Conservation (phyloP, 371 early-diverging fungal species). For the Apophysomyces ossiformis region DNA sequence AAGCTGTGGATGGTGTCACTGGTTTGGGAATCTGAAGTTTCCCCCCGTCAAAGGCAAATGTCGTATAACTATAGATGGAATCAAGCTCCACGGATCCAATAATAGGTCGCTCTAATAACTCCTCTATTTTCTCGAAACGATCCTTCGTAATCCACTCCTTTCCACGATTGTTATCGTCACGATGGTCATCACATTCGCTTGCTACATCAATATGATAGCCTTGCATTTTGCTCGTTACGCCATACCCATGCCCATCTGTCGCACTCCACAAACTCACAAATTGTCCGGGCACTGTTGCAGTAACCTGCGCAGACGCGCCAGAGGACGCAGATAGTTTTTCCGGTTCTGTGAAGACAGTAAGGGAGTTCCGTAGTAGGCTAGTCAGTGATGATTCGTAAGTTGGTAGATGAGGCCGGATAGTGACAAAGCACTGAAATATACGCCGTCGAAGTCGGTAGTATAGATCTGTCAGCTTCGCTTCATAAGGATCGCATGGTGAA, state of each 20-base stretch:
- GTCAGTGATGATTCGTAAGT: slow-evolving; percentile 70
- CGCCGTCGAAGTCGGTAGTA: slow-evolving; percentile 68
- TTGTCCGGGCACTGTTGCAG: slow-evolving; percentile 58
- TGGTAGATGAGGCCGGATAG: slow-evolving; percentile 63
- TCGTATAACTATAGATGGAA: slow-evolving; percentile 59
- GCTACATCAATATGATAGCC: slow-evolving; percentile 59
- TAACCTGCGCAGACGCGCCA: slow-evolving; percentile 56
- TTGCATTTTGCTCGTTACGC: slow-evolving; percentile 66
- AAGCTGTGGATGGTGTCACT: slow-evolving; percentile 44
- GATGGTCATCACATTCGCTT: slow-evolving; percentile 36
- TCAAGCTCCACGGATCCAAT: slow-evolving; percentile 67
- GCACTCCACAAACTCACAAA: slow-evolving; percentile 63
- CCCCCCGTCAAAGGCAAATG: slow-evolving; percentile 26
- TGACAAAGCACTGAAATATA: slow-evolving; percentile 76
- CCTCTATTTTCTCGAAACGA: slow-evolving; percentile 61
- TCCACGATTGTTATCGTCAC: slow-evolving; percentile 37
- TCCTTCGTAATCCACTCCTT: slow-evolving; percentile 66
- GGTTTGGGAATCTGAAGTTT: slow-evolving; percentile 35
- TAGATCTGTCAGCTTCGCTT: slow-evolving; percentile 60
- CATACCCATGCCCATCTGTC: slow-evolving; percentile 66
- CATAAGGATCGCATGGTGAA: slow-evolving; percentile 47
- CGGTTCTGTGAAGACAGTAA: slow-evolving; percentile 60
- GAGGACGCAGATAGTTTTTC: slow-evolving; percentile 58
- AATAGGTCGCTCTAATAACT: slow-evolving; percentile 61
- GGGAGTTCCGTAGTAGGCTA: slow-evolving; percentile 58